These are phyloP conservation scores for Corinectria fuckeliana DNA, from an alignment of 2,329 filamentous ascomycete species.

Conservation along the genomic window DNA sequence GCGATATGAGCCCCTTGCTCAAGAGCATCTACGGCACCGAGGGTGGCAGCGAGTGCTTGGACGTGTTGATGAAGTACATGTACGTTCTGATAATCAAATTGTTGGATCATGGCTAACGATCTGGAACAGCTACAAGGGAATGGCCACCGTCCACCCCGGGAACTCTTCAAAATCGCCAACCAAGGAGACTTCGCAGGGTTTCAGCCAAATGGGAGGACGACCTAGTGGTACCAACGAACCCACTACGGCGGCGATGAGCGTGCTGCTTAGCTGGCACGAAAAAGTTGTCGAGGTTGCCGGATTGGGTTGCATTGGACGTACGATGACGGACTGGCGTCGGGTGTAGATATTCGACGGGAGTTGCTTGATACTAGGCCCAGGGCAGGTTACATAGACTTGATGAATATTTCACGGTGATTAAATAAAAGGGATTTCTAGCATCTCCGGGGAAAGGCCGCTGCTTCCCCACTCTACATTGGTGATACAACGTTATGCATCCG, in stretches of 20 bases:
- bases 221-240: conserved; percentile 66
- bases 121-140: conserved; percentile 80
- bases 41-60: conserved; percentile 83
- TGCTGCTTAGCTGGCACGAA: conserved; percentile 97
- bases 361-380: conserved; percentile 17
- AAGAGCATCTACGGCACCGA: conserved; percentile 79
- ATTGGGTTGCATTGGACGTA: conserved; percentile 86
- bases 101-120: conserved; percentile 17
- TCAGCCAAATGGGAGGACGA: conserved; percentile 76
- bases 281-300: conserved; percentile 96
- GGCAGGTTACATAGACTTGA: conserved; percentile 30
- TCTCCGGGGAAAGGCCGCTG: neutral
- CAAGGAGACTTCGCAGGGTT: conserved; percentile 77
- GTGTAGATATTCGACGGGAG: conserved; percentile 46
- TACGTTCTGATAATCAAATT: conserved; percentile 54
- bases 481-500: conserved; percentile 19
- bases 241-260: conserved; percentile 90
- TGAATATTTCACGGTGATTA: conserved; percentile 18
- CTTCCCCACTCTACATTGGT: conserved; percentile 1
- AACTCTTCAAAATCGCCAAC: conserved; percentile 51
- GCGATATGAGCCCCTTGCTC: conserved; percentile 91
- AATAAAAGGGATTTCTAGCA: neutral
- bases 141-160: conserved; percentile 61
- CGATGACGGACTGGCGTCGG: conserved; percentile 95
- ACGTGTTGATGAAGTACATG: conserved; percentile 98